These are phyloP conservation scores for Schrenkiella parvula DNA, from an alignment of 345 rosid species.

Conservation along the genomic window DNA sequence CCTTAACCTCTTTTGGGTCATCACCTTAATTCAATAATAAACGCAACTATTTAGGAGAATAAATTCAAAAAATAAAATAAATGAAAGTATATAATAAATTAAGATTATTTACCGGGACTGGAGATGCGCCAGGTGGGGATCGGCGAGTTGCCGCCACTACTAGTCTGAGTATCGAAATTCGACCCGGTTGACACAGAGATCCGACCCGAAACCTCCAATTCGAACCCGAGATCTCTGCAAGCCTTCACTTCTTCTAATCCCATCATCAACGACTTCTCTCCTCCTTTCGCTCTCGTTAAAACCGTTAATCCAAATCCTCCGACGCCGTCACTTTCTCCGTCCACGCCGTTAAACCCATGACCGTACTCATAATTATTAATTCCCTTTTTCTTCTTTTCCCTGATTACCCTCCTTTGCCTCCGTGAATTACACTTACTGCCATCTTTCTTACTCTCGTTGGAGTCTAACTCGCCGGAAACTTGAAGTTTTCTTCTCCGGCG, in stretches of 20 bases:
- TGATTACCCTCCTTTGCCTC: constrained; percentile 16
- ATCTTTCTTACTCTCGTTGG: constrained; percentile 44
- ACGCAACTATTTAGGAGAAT: neutral
- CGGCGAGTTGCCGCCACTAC: constrained; percentile 90
- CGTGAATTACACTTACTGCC: constrained; percentile 1
- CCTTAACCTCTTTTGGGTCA: constrained; percentile 95
- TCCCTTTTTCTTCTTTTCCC: constrained; percentile 23
- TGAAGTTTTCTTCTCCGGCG: constrained; percentile 38
- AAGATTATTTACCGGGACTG: constrained; percentile 61
- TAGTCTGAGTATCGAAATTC: constrained; percentile 46
- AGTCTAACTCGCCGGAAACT: constrained; percentile 39
- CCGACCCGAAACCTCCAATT: constrained; percentile 61
- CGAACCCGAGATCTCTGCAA: constrained; percentile 88
- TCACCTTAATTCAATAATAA: constrained; percentile 50
- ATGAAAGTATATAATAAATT: neutral
- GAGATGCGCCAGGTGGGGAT: constrained; percentile 89
- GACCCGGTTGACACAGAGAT: constrained; percentile 46
- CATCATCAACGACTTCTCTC: constrained; percentile 68
- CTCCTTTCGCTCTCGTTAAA: constrained; percentile 85
- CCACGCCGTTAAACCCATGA: neutral
- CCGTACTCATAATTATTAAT: neutral
- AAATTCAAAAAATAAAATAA: neutral
- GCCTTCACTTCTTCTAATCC: constrained; percentile 82
- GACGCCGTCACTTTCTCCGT: constrained; percentile 35
- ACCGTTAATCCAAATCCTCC: constrained; percentile 49